Percentiles rank a stretch among this genome's conserved stretches.
Evolutionary conservation across 2,329 filamentous ascomycete genomes (phyloP).

Genomic region (Xylaria sp.): DNA sequence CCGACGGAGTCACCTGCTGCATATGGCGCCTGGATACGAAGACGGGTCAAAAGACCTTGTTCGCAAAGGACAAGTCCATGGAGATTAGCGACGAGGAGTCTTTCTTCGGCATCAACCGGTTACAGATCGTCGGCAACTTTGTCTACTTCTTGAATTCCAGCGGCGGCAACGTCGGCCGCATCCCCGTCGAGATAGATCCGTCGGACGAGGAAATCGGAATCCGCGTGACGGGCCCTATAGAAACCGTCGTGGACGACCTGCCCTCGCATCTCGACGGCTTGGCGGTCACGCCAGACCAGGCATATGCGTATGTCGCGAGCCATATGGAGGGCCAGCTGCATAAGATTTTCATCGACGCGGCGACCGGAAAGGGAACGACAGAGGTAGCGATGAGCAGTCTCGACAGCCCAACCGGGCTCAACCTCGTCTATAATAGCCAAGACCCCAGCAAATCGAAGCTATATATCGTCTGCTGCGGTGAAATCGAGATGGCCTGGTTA

Average conservation of each 20-base stretch:
- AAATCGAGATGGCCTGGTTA: conserved; percentile 31
- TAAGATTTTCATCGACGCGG: conserved; percentile 25
- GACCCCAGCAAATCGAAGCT: conserved; percentile 23
- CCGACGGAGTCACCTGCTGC: conserved; percentile 24
- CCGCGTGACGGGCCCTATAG: conserved; percentile 22
- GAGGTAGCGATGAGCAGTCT: conserved; percentile 24
- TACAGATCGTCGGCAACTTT: conserved; percentile 24
- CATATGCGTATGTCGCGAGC: conserved; percentile 27
- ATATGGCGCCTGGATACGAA: conserved; percentile 29
- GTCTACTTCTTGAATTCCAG: conserved; percentile 32
- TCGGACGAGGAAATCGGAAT: conserved; percentile 21
- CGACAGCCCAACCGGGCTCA: conserved; percentile 29
- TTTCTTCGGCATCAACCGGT: conserved; percentile 29
- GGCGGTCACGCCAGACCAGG: conserved; percentile 23
- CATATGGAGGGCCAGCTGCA: conserved; percentile 27
- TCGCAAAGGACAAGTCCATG: conserved; percentile 28
- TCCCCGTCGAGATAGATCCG: conserved; percentile 24
- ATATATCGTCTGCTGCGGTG: conserved; percentile 30
- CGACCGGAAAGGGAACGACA: conserved; percentile 19
- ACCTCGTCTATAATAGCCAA: conserved; percentile 16
- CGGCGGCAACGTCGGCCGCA: conserved; percentile 25
- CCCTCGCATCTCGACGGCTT: conserved; percentile 29
- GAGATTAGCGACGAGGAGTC: conserved; percentile 18
- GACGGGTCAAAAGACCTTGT: conserved; percentile 21
- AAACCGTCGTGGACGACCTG: conserved; percentile 24